Base-by-base conservation (phyloP, 208 protist genomes). In the Porcisia hertigi region DNA sequence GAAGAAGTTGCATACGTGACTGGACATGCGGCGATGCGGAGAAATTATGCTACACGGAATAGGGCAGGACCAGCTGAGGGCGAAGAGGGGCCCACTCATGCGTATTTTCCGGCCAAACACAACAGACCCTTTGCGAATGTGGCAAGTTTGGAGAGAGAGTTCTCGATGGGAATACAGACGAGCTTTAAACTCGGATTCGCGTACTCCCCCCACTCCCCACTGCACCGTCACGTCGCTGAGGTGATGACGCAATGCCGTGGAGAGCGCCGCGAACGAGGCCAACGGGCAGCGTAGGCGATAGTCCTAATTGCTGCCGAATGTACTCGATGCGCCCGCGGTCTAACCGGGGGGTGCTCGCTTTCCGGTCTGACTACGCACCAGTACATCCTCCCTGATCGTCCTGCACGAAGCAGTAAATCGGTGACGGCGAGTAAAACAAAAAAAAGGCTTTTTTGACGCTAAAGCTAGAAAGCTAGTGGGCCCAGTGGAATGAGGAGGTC, bases 361-460 rank as follows among this genome's bases (percentile, higher is more conserved):
- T 53, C 54, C 53, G 41, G 60, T 79, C 60, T 79, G 72, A 12
- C 76, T 75, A 39, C 71, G 73, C 59, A 81, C 74, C 55, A 69
- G 65, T 34, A 81, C 74, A 0, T 30, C 57, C 30, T n/a, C 76
- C 75, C 12, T 80, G 64, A 23, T 83, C 80, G 34, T 75, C 76
- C 6, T 57, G 34, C 2, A 70, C 69, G 53, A 88, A 88, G 54
- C 45, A n/a, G 73, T 88, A 86, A 47, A 81, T 86, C 39, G 63
- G 77, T 54, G 76, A 76, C 23, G 85, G 85, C n/a, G 85, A 79
- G 69, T 84, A 88, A 59, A 88, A 88, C 85, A 88, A 86, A 39
- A 88, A 86, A 30, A 30, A 30, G 30, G 79, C 81, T 65, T 88
- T 88, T 62, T 88, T 86, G 2, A 88, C 30, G 62, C 85, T 85